Conservation (phyloP, 2,329 filamentous ascomycete genomes). For the Colletotrichum sp. region DNA sequence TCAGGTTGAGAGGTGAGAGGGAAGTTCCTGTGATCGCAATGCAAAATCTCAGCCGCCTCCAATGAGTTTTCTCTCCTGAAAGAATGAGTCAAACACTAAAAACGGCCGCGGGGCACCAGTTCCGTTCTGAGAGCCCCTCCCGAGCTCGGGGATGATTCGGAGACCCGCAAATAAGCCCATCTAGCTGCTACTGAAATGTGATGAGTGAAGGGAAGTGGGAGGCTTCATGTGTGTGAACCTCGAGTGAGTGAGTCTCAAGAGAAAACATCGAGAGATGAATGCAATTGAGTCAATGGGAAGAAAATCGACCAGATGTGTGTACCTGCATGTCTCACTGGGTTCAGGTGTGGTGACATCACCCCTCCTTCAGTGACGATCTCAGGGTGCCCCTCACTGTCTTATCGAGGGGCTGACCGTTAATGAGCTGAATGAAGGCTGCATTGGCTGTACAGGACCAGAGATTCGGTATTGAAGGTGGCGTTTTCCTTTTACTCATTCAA, state of each 20-base stretch:
- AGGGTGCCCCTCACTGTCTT: neutral
- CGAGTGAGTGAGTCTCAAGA: neutral
- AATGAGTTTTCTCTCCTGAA: slow-evolving; percentile 3
- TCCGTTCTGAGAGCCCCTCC: neutral
- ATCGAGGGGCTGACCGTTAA: neutral
- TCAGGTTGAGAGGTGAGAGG: neutral
- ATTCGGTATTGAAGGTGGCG: neutral
- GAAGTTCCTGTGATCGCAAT: neutral
- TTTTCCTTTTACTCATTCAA: neutral
- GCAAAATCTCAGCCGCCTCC: neutral
- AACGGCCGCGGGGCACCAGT: slow-evolving; percentile 10
- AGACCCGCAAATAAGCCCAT: slow-evolving; percentile 14
- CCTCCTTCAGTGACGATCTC: neutral
- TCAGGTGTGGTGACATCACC: neutral
- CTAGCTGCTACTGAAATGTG: neutral
- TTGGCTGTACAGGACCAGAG: neutral
- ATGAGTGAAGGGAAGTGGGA: neutral
- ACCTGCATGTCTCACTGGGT: neutral
- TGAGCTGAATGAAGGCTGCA: neutral
- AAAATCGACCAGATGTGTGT: neutral
- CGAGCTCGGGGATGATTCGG: slow-evolving; percentile 19
- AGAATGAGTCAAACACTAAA: slow-evolving; percentile 20
- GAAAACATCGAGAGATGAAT: neutral
- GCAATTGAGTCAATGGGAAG: neutral
- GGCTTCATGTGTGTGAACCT: neutral